A percentile compares a stretch with the other conserved stretches of the same genome.
These are phyloP conservation scores for Hanseniaspora taiwanica DNA, from an alignment of 805 yeast genomes.

Conservation along the genomic window DNA sequence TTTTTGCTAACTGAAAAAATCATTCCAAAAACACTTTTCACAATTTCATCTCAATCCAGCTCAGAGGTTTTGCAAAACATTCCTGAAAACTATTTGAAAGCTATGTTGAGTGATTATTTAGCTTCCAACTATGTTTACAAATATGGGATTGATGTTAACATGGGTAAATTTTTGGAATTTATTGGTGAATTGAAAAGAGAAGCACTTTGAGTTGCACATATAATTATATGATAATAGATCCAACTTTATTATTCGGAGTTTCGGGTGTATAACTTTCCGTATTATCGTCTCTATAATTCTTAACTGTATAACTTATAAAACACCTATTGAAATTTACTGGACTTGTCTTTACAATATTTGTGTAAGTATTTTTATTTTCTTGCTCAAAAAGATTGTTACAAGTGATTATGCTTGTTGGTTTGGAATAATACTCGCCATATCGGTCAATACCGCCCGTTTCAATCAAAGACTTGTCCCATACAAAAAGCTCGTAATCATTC, in stretches of 20 bases:
- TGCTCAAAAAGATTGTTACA: background rate
- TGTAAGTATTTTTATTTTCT: background rate
- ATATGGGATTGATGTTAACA: slow-evolving; percentile 69
- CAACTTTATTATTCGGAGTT: too few relatives aligned
- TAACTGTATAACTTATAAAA: background rate
- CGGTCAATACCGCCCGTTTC: background rate
- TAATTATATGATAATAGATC: too few relatives aligned
- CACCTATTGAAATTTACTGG: background rate
- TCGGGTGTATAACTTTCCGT: background rate
- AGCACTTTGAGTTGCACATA: too few relatives aligned
- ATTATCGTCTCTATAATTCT: background rate
- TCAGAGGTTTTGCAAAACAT: slow-evolving; percentile 52
- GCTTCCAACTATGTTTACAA: slow-evolving; percentile 78
- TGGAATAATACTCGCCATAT: background rate
- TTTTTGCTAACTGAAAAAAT: slow-evolving; percentile 56
- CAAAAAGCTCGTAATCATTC: background rate
- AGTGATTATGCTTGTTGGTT: background rate
- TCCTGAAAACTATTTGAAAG: slow-evolving; percentile 77
- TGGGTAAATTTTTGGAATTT: slow-evolving; percentile 60
- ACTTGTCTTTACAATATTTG: background rate
- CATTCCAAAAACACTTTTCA: slow-evolving; percentile 59
- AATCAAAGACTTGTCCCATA: background rate
- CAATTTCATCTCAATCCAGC: slow-evolving; percentile 49
- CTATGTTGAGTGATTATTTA: slow-evolving; percentile 75
- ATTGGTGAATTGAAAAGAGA: slow-evolving; percentile 43